Percentiles rank a stretch among this genome's conserved stretches.
Conservation (phyloP, 306 rosid genomes). For the Pterocarpus macrocarpus region DNA sequence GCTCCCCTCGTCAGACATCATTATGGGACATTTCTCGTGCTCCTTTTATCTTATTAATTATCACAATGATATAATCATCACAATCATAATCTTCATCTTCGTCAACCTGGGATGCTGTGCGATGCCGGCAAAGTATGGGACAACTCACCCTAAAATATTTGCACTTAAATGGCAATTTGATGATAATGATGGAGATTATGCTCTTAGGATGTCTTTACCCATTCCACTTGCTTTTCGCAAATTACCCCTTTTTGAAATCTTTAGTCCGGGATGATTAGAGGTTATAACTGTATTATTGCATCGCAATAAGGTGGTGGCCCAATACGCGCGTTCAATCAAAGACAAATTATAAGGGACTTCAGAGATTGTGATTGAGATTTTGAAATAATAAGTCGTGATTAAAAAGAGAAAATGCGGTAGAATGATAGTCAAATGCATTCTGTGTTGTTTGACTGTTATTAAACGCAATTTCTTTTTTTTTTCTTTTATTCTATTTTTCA, state of each 20-base stretch:
- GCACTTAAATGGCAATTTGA: slow-evolving; percentile 40
- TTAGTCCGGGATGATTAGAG: slow-evolving; percentile 9
- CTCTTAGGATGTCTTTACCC: not conserved
- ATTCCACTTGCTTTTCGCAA: slow-evolving; percentile 29
- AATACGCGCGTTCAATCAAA: slow-evolving; percentile 30
- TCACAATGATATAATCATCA: slow-evolving; percentile 57
- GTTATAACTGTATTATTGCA: slow-evolving; percentile 2
- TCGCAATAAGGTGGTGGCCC: slow-evolving; percentile 12
- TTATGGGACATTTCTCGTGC: slow-evolving; percentile 61
- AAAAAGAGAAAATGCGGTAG: slow-evolving; percentile 29
- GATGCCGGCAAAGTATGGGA: slow-evolving; percentile 60
- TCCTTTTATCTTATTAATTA: slow-evolving; percentile 46
- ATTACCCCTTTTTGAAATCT: slow-evolving; percentile 13
- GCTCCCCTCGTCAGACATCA: slow-evolving; percentile 63
- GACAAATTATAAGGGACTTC: slow-evolving; percentile 30
- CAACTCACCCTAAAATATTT: slow-evolving; percentile 62
- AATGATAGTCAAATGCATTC: slow-evolving; percentile 10
- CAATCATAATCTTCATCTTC: slow-evolving; percentile 60
- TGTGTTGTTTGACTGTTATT: slow-evolving; percentile 1
- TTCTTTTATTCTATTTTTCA: not conserved
- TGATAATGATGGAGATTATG: slow-evolving; percentile 36
- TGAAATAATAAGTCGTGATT: slow-evolving; percentile 27
- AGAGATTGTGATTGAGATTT: slow-evolving; percentile 17
- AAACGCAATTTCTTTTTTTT: not conserved
- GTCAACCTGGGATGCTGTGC: slow-evolving; percentile 65